A percentile compares a stretch with the other conserved stretches of the same genome.
Evolutionary conservation across 345 rosid genomes (phyloP).

Genomic region (Brassica nigra): DNA sequence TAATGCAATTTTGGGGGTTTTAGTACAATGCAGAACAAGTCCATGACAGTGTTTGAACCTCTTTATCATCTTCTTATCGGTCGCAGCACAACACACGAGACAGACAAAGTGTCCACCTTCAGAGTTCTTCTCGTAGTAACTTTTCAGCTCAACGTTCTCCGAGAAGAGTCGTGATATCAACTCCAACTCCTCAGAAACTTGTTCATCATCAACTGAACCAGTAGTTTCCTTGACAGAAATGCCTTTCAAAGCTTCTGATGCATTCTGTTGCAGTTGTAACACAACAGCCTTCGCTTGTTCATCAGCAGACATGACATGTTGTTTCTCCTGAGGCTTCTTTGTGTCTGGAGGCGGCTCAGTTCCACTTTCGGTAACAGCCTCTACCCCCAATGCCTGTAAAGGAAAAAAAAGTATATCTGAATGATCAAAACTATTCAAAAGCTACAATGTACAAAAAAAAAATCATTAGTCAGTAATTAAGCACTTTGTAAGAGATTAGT

Average conservation of each 20-base stretch:
- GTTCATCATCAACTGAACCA: slow-evolving; percentile 42
- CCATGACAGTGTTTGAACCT: slow-evolving; percentile 60
- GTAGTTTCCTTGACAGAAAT: slow-evolving; percentile 38
- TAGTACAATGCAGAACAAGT: slow-evolving; percentile 60
- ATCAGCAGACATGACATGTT: slow-evolving; percentile 5
- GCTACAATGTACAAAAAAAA: background rate
- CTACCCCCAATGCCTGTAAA: slow-evolving; percentile 15
- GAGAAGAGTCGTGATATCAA: slow-evolving; percentile 51
- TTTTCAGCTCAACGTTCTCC: slow-evolving; percentile 57
- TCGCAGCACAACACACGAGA: slow-evolving; percentile 59
- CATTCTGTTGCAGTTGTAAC: slow-evolving; percentile 45
- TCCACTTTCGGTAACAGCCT: slow-evolving; percentile 1
- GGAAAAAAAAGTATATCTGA: background rate
- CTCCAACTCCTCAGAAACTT: slow-evolving; percentile 44
- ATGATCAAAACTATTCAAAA: slow-evolving; percentile 3
- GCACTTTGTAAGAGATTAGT: too few species aligned
- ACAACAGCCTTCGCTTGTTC: slow-evolving; percentile 8
- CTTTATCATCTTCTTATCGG: slow-evolving; percentile 50
- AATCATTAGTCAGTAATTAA: too few species aligned
- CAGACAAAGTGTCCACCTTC: slow-evolving; percentile 61
- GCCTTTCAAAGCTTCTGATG: slow-evolving; percentile 43
- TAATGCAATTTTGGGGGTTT: slow-evolving; percentile 45
- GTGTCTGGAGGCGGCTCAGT: slow-evolving; percentile 20
- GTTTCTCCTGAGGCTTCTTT: slow-evolving; percentile 33
- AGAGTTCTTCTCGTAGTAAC: slow-evolving; percentile 52